Evolutionary conservation across 1,284 basidiomycete species (phyloP), one percentile per base, ranked within the genome.

Genomic region (Stygiomarasmius scandens): DNA sequence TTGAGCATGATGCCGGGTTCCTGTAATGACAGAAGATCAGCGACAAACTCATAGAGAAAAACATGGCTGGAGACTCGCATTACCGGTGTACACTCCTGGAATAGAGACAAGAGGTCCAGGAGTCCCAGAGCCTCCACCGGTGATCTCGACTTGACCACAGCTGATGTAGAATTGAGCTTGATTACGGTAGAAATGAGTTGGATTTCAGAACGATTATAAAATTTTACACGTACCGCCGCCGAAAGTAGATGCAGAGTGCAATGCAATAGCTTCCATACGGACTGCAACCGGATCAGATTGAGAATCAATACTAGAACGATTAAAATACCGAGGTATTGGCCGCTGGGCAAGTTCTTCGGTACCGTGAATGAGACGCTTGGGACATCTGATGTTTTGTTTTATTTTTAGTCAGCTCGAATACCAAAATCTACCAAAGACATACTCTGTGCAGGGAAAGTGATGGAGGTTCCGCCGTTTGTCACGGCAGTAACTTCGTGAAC

Each of bases 241-340:
- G 59, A 67, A 73, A 12, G 64, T 68, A 14, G 63, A 63, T 23
- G 74, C 74, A 22, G 62, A 52, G 63, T 80, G 77, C 50, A 79
- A 64, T 44, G 79, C 79, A 55, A 81, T 78, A 22, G 77, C 69
- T 62, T 83, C 80, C 64, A 77, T 74, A 49, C 80, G 78, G 60
- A 83, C 74, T 63, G 29, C 6, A 32, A 6, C 5, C 12, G 6
- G 29, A 32, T 6, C 29, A 32, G 29, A 12, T 32, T 12, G 12
- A 32, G 29, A 32, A 32, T 5, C 29, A 12, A 32, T 6, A 32
- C 29, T 32, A 32, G 29, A 32, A 32, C 6, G 29, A 12, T 6
- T 5, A 32, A 32, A 6, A 6, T 32, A 32, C 29, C 29, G 5
- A 74, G 69, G 67, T 77, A 78, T 68, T 82, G 74, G 10, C 79